Conservation (phyloP, 306 rosid species). For the Canavalia gladiata region DNA sequence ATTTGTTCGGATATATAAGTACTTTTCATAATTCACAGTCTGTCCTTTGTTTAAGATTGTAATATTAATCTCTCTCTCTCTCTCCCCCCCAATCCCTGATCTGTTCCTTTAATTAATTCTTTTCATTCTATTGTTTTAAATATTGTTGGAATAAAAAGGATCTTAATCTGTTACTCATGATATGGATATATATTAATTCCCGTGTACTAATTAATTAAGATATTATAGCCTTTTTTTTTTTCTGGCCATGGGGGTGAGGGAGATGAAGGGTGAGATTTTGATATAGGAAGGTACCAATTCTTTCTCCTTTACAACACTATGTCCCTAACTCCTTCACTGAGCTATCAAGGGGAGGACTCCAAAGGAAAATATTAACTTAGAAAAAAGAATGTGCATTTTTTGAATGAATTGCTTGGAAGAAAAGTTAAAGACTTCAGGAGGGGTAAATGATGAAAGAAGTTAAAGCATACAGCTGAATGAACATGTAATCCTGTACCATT, state of each 20-base stretch:
- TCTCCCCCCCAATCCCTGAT: too few relatives aligned
- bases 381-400: background rate
- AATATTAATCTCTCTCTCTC: background rate
- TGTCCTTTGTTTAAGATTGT: background rate
- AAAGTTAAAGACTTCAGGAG: background rate
- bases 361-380: background rate
- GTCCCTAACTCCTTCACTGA: too few relatives aligned
- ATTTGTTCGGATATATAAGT: background rate
- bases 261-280: too few relatives aligned
- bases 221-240: background rate
- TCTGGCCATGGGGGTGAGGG: too few relatives aligned
- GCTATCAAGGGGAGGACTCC: too few relatives aligned
- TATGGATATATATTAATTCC: too few relatives aligned
- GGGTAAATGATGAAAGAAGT: background rate
- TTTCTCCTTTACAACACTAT: too few relatives aligned
- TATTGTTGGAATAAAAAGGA: background rate
- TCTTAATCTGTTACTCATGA: too few relatives aligned
- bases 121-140: background rate
- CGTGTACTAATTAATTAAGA: background rate
- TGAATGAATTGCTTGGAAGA: slow-evolving; percentile 16
- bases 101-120: too few relatives aligned
- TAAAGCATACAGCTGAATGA: background rate
- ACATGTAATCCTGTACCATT: background rate
- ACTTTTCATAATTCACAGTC: background rate
- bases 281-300: too few relatives aligned